Base-by-base conservation (phyloP, 805 yeast species). In the Candida oleophila region DNA sequence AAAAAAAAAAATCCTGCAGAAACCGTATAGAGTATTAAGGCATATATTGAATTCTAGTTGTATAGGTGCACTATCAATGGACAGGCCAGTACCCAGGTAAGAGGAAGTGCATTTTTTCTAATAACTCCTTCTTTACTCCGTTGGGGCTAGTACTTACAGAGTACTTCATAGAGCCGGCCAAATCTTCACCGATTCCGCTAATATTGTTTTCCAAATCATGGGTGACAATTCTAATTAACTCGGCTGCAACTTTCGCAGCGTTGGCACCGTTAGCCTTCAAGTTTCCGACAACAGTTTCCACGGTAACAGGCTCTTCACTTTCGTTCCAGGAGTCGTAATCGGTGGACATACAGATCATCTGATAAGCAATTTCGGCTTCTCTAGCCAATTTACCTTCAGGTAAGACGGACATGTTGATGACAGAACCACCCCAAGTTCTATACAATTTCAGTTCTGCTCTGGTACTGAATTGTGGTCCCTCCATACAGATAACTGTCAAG, bases 281-380 rank as follows among this genome's bases (percentile, higher is more conserved):
- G 65, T 94, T 88, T 46, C 96, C 89, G 43, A 94, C 90, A 37
- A 94, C 97, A 3, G 96, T 87, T 70, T 91, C 97, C n/a, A 94
- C 98, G 7, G 98, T 91, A 41, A 94, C 99, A 2, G 98, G 92
- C 61, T 92, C 97, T 62, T 85, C 98, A 45, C 80, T 82, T 59
- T 86, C 96, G 62, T 90, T 87, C 99, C 99, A 94, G 20, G 99
- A 96, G 64, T 94, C 99, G 69, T 94, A 94, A 67, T 94, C 99
- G 3, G 99, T 94, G 1, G 96, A 85, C 99, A 94, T 94, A 70
- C 99, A 94, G 53, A 94, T 80, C 97, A 94, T 94, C 69, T 92
- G 98, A 70, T 94, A 94, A 22, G 96, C 78, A 54, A 94, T 85
- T 69, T 94, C 99, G 39, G 98, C 97, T 71, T 94, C 99, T 61